Percentiles rank a stretch among this genome's conserved stretches.
Evolutionary conservation across 257 asterid genomes (phyloP).

Genomic region (Nicotiana obtusifolia): DNA sequence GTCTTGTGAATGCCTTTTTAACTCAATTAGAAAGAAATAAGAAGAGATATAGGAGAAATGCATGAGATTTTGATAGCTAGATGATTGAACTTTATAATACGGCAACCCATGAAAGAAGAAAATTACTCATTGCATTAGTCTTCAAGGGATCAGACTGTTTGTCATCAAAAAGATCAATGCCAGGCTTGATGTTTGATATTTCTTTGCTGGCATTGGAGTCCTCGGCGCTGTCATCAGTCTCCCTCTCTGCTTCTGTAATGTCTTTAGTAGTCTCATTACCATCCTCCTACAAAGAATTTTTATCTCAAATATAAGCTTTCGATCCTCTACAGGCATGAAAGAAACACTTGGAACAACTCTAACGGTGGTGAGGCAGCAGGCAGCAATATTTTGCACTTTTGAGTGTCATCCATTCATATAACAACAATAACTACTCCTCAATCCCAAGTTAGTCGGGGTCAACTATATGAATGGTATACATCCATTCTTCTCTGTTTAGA

Average conservation of each 20-base stretch:
- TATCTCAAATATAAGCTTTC: background rate
- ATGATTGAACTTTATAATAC: background rate
- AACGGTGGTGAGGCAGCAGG: background rate
- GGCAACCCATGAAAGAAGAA: background rate
- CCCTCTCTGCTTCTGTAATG: slow-evolving; percentile 31
- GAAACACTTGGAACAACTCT: background rate
- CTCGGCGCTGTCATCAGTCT: slow-evolving; percentile 18
- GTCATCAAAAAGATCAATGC: slow-evolving; percentile 69
- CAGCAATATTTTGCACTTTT: background rate
- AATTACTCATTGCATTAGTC: slow-evolving; percentile 77
- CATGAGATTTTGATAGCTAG: background rate
- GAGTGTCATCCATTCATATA: background rate
- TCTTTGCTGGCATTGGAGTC: slow-evolving; percentile 15
- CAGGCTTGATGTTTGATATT: slow-evolving; percentile 32
- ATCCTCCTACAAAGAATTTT: slow-evolving; percentile 36
- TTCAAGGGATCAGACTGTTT: slow-evolving; percentile 68
- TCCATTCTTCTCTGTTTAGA: background rate
- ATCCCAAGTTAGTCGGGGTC: background rate
- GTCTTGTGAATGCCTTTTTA: background rate
- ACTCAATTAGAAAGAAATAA: background rate
- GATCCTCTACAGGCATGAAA: background rate
- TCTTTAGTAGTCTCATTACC: slow-evolving; percentile 31
- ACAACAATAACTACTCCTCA: background rate
- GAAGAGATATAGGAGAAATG: background rate
- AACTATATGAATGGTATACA: background rate